A percentile compares a stretch with the other conserved stretches of the same genome.
These are phyloP conservation scores for Peronosclerospora sorghi DNA, from an alignment of 352 stramenopile species.

Conservation along the genomic window DNA sequence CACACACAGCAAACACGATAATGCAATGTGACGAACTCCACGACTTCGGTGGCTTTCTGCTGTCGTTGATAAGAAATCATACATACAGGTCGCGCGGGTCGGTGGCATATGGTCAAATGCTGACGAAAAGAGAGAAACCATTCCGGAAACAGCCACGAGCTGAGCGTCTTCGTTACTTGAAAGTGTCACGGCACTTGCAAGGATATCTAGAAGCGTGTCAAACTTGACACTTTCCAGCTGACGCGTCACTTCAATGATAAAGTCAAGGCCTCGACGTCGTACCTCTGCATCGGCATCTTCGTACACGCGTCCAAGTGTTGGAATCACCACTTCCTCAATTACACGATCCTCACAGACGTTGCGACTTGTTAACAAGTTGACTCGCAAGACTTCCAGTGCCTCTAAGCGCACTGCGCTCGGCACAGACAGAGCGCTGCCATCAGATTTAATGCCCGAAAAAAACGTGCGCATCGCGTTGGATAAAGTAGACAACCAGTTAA, in stretches of 20 bases:
- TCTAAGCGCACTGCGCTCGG: slow-evolving; percentile 45
- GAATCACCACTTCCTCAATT: slow-evolving; percentile 76
- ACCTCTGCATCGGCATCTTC: slow-evolving; percentile 54
- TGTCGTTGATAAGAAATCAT: slow-evolving; percentile 57
- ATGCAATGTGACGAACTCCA: slow-evolving; percentile 43
- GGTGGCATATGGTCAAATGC: slow-evolving; percentile 74
- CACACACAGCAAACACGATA: slow-evolving; percentile 58
- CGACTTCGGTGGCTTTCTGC: slow-evolving; percentile 58
- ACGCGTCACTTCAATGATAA: slow-evolving; percentile 58
- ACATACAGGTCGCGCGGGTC: slow-evolving; percentile 58
- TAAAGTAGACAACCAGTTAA: slow-evolving; percentile 55
- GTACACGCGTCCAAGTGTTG: slow-evolving; percentile 54
- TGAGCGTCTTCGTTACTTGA: slow-evolving; percentile 65
- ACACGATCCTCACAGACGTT: slow-evolving; percentile 79
- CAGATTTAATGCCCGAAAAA: slow-evolving; percentile 28
- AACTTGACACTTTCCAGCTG: slow-evolving; percentile 78
- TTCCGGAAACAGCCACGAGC: slow-evolving; percentile 35
- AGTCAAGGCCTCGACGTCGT: slow-evolving; percentile 39
- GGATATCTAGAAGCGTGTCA: slow-evolving; percentile 63
- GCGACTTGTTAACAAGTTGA: slow-evolving; percentile 64
- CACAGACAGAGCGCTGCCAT: slow-evolving; percentile 25
- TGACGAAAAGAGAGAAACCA: slow-evolving; percentile 67
- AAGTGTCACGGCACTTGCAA: slow-evolving; percentile 53
- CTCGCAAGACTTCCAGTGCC: slow-evolving; percentile 52
- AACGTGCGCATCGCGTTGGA: slow-evolving; percentile 45